Evolutionary conservation across 129 eudicot species (phyloP).

Genomic region (Flaveria brownii): DNA sequence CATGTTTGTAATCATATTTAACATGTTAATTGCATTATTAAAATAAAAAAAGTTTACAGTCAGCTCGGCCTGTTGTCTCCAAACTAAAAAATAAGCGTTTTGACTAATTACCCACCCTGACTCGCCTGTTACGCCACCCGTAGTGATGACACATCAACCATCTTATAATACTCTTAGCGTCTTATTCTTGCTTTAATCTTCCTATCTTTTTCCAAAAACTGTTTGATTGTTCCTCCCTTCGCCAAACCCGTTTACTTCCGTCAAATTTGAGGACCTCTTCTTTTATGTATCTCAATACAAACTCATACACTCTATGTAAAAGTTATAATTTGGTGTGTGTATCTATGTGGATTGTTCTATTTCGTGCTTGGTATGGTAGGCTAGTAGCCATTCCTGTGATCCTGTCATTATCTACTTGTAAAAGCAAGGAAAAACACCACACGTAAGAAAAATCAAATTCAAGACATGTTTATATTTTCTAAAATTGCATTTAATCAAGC

Average conservation of each 20-base stretch:
- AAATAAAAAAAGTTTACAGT: neutral
- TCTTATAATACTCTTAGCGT: too few species aligned
- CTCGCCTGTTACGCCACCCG: neutral
- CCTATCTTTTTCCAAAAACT: neutral
- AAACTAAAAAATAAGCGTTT: neutral
- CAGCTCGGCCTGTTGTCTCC: neutral
- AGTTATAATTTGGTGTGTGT: neutral
- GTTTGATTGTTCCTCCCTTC: neutral
- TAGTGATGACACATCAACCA: neutral
- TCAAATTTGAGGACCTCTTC: neutral
- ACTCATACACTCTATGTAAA: too few species aligned
- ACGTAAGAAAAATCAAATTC: neutral
- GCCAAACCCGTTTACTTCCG: too few species aligned
- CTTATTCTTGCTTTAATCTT: constrained; percentile 10
- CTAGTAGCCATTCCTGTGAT: neutral
- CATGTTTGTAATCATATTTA: neutral
- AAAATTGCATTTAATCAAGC: neutral
- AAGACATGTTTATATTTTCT: neutral
- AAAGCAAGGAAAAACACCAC: neutral
- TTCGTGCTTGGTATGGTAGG: neutral
- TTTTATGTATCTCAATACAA: neutral
- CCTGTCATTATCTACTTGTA: neutral
- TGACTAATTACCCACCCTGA: neutral
- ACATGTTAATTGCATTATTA: too few species aligned
- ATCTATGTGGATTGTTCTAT: neutral